A percentile compares a stretch with the other conserved stretches of the same genome.
Conservation (phyloP, 2,329 filamentous ascomycete species). For the Scorias spongiosa region DNA sequence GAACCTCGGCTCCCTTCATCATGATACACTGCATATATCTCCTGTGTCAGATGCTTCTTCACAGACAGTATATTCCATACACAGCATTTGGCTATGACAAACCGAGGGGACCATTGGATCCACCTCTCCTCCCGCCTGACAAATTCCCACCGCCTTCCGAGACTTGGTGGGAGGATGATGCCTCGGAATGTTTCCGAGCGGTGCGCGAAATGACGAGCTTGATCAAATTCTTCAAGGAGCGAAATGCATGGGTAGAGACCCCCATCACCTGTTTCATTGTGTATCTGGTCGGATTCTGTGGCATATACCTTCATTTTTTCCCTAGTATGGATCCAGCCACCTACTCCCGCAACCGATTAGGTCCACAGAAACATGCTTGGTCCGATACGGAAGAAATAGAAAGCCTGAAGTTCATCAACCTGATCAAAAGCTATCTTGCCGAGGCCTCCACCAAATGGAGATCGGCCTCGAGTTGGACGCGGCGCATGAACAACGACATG, state of each 20-base stretch:
- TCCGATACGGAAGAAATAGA: neutral
- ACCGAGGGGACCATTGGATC: constrained; percentile 44
- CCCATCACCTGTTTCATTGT: constrained; percentile 52
- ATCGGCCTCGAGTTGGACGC: constrained; percentile 13
- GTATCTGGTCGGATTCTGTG: constrained; percentile 49
- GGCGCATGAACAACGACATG: too few species aligned
- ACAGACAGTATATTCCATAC: constrained; percentile 54
- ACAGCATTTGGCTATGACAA: constrained; percentile 39
- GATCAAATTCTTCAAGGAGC: constrained; percentile 44
- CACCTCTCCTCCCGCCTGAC: constrained; percentile 37
- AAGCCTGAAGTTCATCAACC: too few species aligned
- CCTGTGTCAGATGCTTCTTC: constrained; percentile 51
- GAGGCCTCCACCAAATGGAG: constrained; percentile 33
- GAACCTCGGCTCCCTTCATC: constrained; percentile 48
- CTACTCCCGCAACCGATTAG: constrained; percentile 30
- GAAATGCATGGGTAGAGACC: constrained; percentile 49
- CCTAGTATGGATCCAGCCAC: constrained; percentile 49
- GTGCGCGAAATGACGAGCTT: constrained; percentile 50
- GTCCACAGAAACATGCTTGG: neutral
- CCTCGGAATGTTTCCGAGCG: constrained; percentile 46
- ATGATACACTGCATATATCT: constrained; percentile 52
- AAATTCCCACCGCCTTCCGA: constrained; percentile 28
- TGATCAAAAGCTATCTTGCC: constrained; percentile 14
- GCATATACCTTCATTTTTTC: constrained; percentile 52
- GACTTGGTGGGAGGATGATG: constrained; percentile 49